Conservation (phyloP, 2,329 filamentous ascomycete genomes). For the Xylaria sp. region DNA sequence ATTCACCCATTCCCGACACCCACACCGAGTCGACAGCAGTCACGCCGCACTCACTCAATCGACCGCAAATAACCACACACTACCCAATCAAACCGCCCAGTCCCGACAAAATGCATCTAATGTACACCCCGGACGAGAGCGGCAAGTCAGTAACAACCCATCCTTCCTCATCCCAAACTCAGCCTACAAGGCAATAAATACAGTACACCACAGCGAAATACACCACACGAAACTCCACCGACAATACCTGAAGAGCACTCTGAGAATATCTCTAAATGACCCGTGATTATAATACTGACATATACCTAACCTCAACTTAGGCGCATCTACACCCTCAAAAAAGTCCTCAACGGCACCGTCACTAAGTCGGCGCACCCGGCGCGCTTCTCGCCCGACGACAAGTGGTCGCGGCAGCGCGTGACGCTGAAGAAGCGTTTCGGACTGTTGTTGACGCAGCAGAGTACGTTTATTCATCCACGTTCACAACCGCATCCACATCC, state of each 20-base stretch:
- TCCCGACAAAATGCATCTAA: conserved; percentile 64
- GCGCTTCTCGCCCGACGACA: conserved; percentile 97
- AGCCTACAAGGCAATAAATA: too few relatives aligned
- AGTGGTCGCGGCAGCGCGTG: conserved; percentile 96
- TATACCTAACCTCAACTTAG: conserved; percentile 13
- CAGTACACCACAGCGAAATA: background rate
- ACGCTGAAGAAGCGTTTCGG: conserved; percentile 94
- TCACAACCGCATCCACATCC: too few relatives aligned
- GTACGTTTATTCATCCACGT: conserved; percentile 52
- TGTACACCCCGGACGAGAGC: conserved; percentile 83
- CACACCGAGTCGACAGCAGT: background rate
- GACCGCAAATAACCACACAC: background rate
- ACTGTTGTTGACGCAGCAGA: conserved; percentile 84
- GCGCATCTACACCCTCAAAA: conserved; percentile 95
- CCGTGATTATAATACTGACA: background rate
- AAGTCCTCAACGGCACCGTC: conserved; percentile 83
- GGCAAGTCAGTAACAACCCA: conserved; percentile 66
- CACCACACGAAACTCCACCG: background rate
- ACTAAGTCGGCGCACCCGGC: conserved; percentile 97
- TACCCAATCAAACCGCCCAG: background rate
- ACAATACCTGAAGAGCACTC: too few relatives aligned
- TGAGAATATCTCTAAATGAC: background rate
- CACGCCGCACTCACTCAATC: background rate
- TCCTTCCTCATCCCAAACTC: background rate
- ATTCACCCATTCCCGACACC: background rate